These are phyloP conservation scores for Malassezia furfur DNA, from an alignment of 1,284 basidiomycete species.

Conservation along the genomic window DNA sequence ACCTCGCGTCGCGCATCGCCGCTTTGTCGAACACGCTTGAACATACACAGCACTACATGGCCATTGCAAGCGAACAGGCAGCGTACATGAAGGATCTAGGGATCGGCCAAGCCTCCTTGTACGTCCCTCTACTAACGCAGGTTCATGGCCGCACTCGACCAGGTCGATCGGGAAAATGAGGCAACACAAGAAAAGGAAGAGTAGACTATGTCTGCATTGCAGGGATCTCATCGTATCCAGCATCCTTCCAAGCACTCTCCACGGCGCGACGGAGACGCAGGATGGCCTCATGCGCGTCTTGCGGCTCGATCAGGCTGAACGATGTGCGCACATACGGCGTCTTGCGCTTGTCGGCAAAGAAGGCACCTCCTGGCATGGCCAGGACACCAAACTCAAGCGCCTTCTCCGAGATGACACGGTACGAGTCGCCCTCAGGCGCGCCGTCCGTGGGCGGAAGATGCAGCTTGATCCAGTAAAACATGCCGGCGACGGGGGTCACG, in stretches of 20 bases:
- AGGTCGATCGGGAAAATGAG: conserved; percentile 17
- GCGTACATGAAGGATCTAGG: conserved; percentile 18
- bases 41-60: conserved; percentile 16
- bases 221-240: conserved; percentile 17
- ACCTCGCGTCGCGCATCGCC: conserved; percentile 13
- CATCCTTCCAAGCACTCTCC: conserved; percentile 35
- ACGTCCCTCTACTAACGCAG: neutral
- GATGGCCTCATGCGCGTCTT: conserved; percentile 36
- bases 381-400: conserved; percentile 74
- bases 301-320: conserved; percentile 35
- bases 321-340: conserved; percentile 38
- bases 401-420: conserved; percentile 64
- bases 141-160: conserved; percentile 19
- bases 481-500: conserved; percentile 72
- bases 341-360: conserved; percentile 33
- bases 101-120: conserved; percentile 11
- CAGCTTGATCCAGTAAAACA: conserved; percentile 49
- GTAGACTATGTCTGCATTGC: conserved; percentile 1
- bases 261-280: conserved; percentile 29
- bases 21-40: conserved; percentile 12
- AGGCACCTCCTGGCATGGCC: conserved; percentile 64
- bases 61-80: conserved; percentile 18
- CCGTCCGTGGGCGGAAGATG: conserved; percentile 30
- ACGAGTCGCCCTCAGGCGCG: conserved; percentile 58
- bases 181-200: neutral